Evolutionary conservation across 2,329 filamentous ascomycete species (phyloP).

Genomic region (Huntiella bhutanensis): DNA sequence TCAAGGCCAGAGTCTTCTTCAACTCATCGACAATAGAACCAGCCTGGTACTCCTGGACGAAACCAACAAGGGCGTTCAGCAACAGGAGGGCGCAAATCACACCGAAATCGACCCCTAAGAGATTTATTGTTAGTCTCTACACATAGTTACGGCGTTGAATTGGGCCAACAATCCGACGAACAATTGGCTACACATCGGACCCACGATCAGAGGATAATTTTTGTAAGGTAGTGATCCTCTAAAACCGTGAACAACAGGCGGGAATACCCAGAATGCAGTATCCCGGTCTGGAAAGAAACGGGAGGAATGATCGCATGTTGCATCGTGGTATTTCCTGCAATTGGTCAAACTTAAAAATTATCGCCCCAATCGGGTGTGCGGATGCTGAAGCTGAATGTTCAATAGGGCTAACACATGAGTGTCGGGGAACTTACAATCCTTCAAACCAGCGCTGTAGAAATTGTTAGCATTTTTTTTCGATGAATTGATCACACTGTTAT

Average conservation of each 20-base stretch:
- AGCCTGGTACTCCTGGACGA: conserved; percentile 77
- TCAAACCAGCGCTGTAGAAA: conserved; percentile 9
- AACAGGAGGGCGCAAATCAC: conserved; percentile 70
- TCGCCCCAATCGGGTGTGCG: too few relatives aligned
- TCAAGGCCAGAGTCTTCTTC: conserved; percentile 77
- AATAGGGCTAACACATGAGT: background rate
- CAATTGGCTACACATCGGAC: too few relatives aligned
- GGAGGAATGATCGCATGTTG: background rate
- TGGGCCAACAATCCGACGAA: too few relatives aligned
- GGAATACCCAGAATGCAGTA: too few relatives aligned
- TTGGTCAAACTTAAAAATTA: too few relatives aligned
- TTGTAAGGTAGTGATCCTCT: background rate
- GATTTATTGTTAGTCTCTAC: conserved; percentile 2
- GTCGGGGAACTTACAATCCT: conserved; percentile 9
- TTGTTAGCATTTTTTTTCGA: conserved; percentile 4
- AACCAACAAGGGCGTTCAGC: conserved; percentile 72
- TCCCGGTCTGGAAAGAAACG: background rate
- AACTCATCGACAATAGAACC: conserved; percentile 79
- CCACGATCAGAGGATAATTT: background rate
- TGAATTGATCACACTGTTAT: too few relatives aligned
- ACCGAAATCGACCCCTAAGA: conserved; percentile 63
- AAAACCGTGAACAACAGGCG: too few relatives aligned
- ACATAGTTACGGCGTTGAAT: too few relatives aligned
- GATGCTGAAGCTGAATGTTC: too few relatives aligned
- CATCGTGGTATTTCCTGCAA: too few relatives aligned